phyloP scores from a whole-genome alignment of 495 filamentous ascomycete genomes.

The Polyplosphaeria fusca region DNA sequence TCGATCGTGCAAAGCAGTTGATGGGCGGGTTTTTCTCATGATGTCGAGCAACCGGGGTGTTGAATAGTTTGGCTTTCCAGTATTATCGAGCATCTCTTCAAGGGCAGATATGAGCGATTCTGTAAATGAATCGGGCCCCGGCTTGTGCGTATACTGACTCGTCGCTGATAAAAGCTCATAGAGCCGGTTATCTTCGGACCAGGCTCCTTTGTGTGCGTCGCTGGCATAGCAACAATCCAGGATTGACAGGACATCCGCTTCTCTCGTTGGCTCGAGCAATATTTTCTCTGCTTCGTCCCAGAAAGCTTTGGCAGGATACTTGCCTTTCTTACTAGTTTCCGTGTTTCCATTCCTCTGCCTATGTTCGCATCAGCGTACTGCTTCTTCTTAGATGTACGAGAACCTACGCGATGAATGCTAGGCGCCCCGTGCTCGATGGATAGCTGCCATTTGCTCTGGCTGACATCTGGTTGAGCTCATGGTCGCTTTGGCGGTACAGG shows the following conservation, averaged over 20 bases:
- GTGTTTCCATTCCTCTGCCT: not conserved
- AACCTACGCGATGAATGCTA: constrained; percentile 17
- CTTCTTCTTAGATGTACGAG: not conserved
- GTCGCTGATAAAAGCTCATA: constrained; percentile 25
- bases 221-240: constrained; percentile 36
- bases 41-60: constrained; percentile 16
- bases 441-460: no score
- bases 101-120: constrained; percentile 21
- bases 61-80: constrained; percentile 7
- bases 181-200: constrained; percentile 17
- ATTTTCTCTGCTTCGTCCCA: constrained; percentile 32
- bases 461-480: no score
- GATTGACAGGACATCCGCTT: constrained; percentile 33
- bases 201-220: constrained; percentile 21
- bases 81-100: constrained; percentile 14
- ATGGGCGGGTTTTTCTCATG: no score
- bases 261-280: constrained; percentile 14
- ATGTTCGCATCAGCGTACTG: not conserved
- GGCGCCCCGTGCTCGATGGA: constrained; percentile 9
- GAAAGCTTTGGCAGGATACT: constrained; percentile 15
- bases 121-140: constrained; percentile 29
- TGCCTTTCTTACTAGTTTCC: constrained; percentile 1
- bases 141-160: constrained; percentile 1
- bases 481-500: no score
- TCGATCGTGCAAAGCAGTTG: no score